phyloP scores from a whole-genome alignment of 1,139 yeast genomes.

The Geotrichum carabidarum region DNA sequence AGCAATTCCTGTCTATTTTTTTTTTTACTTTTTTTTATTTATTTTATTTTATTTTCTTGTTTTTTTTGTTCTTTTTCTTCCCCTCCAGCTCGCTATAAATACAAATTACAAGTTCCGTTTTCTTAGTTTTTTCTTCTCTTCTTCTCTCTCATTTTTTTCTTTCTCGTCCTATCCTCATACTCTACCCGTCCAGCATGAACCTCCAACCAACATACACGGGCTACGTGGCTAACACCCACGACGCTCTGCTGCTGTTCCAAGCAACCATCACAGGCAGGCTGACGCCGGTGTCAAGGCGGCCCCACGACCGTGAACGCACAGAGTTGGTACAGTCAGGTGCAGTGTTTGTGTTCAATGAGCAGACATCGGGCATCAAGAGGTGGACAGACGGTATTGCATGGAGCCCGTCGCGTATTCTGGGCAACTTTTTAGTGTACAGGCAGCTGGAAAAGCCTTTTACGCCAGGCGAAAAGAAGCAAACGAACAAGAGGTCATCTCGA shows the following conservation, averaged over 20 bases:
- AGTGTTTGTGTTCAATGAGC: constrained; percentile 80
- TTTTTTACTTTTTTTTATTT: background rate
- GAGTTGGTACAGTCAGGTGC: constrained; percentile 68
- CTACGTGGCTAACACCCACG: constrained; percentile 74
- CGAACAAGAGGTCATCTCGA: constrained; percentile 28
- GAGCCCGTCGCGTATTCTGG: constrained; percentile 85
- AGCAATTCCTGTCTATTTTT: background rate
- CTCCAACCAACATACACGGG: constrained; percentile 65
- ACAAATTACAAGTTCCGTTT: background rate
- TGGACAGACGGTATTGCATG: constrained; percentile 95
- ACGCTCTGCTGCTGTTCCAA: constrained; percentile 77
- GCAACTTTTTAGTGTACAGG: constrained; percentile 75
- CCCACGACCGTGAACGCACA: constrained; percentile 71
- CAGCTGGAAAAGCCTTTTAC: constrained; percentile 60
- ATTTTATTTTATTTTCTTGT: background rate
- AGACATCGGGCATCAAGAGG: constrained; percentile 73
- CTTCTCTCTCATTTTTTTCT: background rate
- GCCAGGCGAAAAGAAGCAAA: constrained; percentile 40
- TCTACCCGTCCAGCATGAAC: constrained; percentile 21
- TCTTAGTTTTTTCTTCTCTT: background rate
- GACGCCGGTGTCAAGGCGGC: constrained; percentile 68
- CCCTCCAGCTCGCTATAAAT: background rate
- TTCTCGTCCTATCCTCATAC: background rate
- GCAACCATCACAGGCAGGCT: constrained; percentile 62
- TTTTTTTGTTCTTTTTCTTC: background rate